phyloP scores from a whole-genome alignment of 192 early-diverging fungal species.

The Rhizophagus sp. region DNA sequence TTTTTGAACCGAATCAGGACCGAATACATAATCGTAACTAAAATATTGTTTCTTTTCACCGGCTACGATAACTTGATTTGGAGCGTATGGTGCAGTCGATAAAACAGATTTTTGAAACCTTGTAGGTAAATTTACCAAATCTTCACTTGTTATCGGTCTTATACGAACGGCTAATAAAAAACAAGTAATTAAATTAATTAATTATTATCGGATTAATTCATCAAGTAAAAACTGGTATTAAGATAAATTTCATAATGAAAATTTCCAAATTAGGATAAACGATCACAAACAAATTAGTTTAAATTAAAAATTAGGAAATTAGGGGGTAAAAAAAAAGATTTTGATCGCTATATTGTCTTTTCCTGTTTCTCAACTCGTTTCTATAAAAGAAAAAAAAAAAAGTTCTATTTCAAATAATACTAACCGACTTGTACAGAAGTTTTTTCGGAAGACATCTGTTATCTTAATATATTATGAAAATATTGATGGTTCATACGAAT shows the following conservation, averaged over 20 bases:
- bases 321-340: too few relatives aligned
- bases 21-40: slow-evolving; percentile 72
- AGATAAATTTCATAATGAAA: too few relatives aligned
- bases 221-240: too few relatives aligned
- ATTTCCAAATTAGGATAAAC: not conserved
- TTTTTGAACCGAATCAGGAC: slow-evolving; percentile 55
- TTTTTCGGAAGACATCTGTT: not conserved
- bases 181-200: not conserved
- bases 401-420: not conserved
- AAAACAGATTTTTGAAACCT: slow-evolving; percentile 16
- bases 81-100: not conserved
- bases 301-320: too few relatives aligned
- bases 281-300: not conserved
- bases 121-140: slow-evolving; percentile 10
- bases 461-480: not conserved
- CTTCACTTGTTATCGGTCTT: slow-evolving; percentile 16
- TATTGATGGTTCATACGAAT: not conserved
- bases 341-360: too few relatives aligned
- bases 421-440: slow-evolving; percentile 18
- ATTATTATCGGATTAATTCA: too few relatives aligned
- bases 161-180: slow-evolving; percentile 15
- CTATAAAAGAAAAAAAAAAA: too few relatives aligned
- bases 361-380: too few relatives aligned
- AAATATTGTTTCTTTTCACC: slow-evolving; percentile 38
- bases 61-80: slow-evolving; percentile 1